These are phyloP conservation scores for Cercospora sp. DNA, from an alignment of 2,329 filamentous ascomycete genomes.

Conservation along the genomic window DNA sequence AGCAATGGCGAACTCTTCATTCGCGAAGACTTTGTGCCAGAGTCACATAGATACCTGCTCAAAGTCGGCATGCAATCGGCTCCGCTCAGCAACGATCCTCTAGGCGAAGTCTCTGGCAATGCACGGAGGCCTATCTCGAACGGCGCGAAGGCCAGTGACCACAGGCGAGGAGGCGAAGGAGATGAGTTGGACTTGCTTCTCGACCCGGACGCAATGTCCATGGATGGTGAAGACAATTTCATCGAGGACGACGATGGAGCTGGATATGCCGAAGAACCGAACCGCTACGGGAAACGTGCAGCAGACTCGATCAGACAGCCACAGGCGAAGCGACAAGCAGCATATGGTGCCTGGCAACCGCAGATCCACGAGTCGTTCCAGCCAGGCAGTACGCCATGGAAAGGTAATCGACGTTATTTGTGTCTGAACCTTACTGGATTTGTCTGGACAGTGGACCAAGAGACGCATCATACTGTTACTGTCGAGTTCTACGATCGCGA, in stretches of 20 bases:
- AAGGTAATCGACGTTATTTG: constrained; percentile 88
- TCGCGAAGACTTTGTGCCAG: constrained; percentile 65
- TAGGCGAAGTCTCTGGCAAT: constrained; percentile 69
- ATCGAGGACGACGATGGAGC: constrained; percentile 94
- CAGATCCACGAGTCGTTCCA: constrained; percentile 84
- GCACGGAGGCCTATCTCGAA: constrained; percentile 57
- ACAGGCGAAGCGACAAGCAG: constrained; percentile 54
- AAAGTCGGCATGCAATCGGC: constrained; percentile 66
- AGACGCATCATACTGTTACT: constrained; percentile 82
- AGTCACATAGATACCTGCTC: constrained; percentile 51
- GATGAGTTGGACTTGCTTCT: constrained; percentile 78
- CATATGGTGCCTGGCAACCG: constrained; percentile 56
- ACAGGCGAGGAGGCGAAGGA: constrained; percentile 62
- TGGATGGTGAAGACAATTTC: constrained; percentile 70
- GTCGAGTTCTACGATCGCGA: constrained; percentile 98
- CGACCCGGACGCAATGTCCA: constrained; percentile 58
- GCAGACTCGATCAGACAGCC: constrained; percentile 41
- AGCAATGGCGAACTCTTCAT: constrained; percentile 93
- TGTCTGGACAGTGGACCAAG: constrained; percentile 96
- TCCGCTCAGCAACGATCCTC: constrained; percentile 80
- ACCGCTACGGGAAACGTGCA: constrained; percentile 63
- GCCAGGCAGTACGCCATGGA: constrained; percentile 92
- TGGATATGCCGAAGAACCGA: constrained; percentile 72
- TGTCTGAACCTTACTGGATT: constrained; percentile 92
- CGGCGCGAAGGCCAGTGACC: constrained; percentile 49